Evolutionary conservation across 2,329 filamentous ascomycete species (phyloP), one percentile per base, ranked within the genome.

Genomic region (Parastagonospora avenae): DNA sequence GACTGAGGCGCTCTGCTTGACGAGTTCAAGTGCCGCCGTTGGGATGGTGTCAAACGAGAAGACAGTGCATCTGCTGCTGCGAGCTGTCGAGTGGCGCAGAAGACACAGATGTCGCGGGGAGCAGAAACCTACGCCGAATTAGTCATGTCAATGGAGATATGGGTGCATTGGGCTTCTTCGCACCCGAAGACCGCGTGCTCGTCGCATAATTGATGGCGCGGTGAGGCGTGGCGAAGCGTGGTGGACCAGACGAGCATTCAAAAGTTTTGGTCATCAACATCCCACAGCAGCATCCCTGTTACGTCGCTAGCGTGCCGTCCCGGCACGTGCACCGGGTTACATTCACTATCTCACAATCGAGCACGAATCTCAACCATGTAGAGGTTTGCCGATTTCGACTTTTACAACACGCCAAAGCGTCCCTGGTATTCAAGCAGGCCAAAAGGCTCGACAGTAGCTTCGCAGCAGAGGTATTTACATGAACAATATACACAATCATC

Each of bases 1-100:
- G 63, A 63, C 16, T 73, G 65, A 4, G 64, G 60, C 12, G 60
- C 59, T 57, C 60, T 66, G 35, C 59, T 67, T 6, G 70, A 73
- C 15, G 65, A 70, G 55, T 66, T 70, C 46, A 74, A 55, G 14
- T 64, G 43, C 42, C 72, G 58, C 35, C 63, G 63, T 38, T 74
- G 71, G n/a, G 58, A 46, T n/a, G 60, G 31, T 8, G 37, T 35
- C 3, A 62, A 42, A 10, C 51, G 52, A 14, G 63, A 16, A 40
- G 47, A 44, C 27, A 53, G 57, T 11, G 51, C 36, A 42, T 62
- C 61, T 43, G 59, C 55, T 24, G 55, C 53, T 46, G 63, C 57
- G 40, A 64, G 42, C 60, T 70, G 68, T 37, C 68, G 67, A 50
- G 67, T 67, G 63, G 72, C 70, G 66, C 72, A 75, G 44, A 75